Conservation (phyloP, 2,329 filamentous ascomycete species). For the Fusarium sp. region DNA sequence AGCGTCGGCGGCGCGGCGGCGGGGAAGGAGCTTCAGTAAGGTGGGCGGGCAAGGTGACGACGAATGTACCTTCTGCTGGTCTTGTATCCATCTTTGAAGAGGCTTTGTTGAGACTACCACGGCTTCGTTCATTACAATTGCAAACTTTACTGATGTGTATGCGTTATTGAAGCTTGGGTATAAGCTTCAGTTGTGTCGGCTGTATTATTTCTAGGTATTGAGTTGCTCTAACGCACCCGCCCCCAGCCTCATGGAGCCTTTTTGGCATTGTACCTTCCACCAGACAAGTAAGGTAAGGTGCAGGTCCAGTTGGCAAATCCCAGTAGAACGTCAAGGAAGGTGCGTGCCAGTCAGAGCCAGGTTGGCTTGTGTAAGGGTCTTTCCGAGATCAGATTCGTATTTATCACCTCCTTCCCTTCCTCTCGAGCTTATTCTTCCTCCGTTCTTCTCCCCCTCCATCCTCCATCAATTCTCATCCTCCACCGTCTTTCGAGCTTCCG, state of each 20-base stretch:
- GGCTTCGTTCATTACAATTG: too few relatives aligned
- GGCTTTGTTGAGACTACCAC: too few relatives aligned
- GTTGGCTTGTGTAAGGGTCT: conserved; percentile 25
- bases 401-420: conserved; percentile 32
- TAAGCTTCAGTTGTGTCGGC: too few relatives aligned
- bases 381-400: conserved; percentile 39
- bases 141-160: too few relatives aligned
- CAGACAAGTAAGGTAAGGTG: conserved; percentile 30
- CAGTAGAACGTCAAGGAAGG: conserved; percentile 27
- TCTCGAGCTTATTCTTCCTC: conserved; percentile 19
- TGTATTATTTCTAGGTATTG: too few relatives aligned
- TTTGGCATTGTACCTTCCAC: neutral
- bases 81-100: too few relatives aligned
- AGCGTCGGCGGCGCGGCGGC: conserved; percentile 27
- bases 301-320: conserved; percentile 5
- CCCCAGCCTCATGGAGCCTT: too few relatives aligned
- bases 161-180: too few relatives aligned
- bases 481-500: conserved; percentile 1
- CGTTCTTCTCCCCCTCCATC: conserved; percentile 24
- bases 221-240: too few relatives aligned
- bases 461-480: conserved; percentile 14
- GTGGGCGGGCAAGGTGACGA: too few relatives aligned
- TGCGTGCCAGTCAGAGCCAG: conserved; percentile 1
- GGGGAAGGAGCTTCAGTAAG: conserved; percentile 42
- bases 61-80: neutral